Base-by-base conservation (phyloP, 768 basidiomycete genomes). In the Tylopilus plumbeoviolaceoides region DNA sequence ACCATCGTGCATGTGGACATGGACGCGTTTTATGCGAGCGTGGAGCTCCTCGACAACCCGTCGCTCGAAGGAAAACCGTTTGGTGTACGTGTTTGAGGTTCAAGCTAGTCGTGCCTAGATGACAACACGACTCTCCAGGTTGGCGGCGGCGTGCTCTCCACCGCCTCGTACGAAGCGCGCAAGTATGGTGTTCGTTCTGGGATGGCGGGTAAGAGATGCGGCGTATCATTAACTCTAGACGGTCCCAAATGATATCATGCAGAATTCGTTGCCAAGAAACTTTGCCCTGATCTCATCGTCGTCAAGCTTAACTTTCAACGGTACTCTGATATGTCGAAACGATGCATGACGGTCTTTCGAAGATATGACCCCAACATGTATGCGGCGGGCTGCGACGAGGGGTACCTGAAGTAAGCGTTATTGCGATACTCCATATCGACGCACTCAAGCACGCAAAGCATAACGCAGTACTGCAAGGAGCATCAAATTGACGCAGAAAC, bases 1-100 rank as follows among this genome's bases (percentile, higher is more conserved):
- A 79, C 72, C 18, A 90, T 99, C 54, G 89, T 98, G 6, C 94
- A 98, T 64, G 85, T 97, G 28, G 97, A 99, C 63, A 93, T 95
- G 83, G 95, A 98, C 67, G 91, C 92, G 4, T 97, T 95, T 72
- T 94, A 80, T 58, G 89, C 89, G 11, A 89, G 78, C 45, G 89
- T 91, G 1, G 91, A 93, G 65, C 70, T 86, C 1, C 75, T 88
- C 20, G 73, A 84, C 58, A 71, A 87, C 58, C 85, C 83, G 15
- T 72, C 71, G 59, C 80, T 88, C 35, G 71, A 75, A 30, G 86
- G 82, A 18, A 91, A 89, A 60, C 78, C 89, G 1, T 91, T 91
- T 63, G 88, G 78, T 25, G 89, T 88, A 61, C 27, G 75, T 67
- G 33, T 14, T 44, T 27, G n/a, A 8, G 17, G n/a, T 18, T 0